Percentiles rank a stretch among this genome's conserved stretches.
These are phyloP conservation scores for Skeletonema grethae DNA, from an alignment of 108 stramenopile genomes.

Conservation along the genomic window DNA sequence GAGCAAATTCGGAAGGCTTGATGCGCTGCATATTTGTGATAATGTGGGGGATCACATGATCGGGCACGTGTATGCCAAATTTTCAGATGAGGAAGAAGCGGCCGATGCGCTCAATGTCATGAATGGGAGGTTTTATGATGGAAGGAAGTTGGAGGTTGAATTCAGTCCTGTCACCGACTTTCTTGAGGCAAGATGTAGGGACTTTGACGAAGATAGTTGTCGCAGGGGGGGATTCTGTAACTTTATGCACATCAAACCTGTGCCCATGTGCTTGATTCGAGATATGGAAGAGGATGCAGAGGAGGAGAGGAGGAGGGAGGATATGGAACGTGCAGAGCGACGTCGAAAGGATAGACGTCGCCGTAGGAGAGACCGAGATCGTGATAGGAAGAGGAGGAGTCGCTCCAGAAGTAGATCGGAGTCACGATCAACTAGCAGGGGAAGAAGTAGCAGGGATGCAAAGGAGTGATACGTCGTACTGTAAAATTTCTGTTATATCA, in stretches of 20 bases:
- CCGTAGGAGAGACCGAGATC: slow-evolving; percentile 10
- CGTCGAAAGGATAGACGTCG: slow-evolving; percentile 20
- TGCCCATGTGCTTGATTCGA: slow-evolving; percentile 73
- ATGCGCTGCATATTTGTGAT: slow-evolving; percentile 95
- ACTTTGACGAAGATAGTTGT: slow-evolving; percentile 89
- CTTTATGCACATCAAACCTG: slow-evolving; percentile 95
- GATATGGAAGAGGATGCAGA: slow-evolving; percentile 79
- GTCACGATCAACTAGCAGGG: slow-evolving; percentile 4
- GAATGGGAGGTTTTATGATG: slow-evolving; percentile 94
- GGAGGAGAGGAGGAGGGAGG: slow-evolving; percentile 50
- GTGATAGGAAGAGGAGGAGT: slow-evolving; percentile 5
- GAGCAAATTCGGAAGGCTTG: slow-evolving; percentile 93
- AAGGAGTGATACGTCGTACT: no score
- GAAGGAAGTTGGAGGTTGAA: slow-evolving; percentile 86
- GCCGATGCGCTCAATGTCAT: slow-evolving; percentile 88
- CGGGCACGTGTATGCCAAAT: slow-evolving; percentile 92
- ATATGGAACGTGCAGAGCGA: slow-evolving; percentile 38
- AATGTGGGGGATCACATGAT: slow-evolving; percentile 99
- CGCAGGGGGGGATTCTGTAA: slow-evolving; percentile 95
- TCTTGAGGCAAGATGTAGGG: slow-evolving; percentile 93
- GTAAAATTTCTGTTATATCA: no score
- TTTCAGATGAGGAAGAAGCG: slow-evolving; percentile 95
- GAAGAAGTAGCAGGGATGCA: neutral
- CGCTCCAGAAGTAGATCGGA: slow-evolving; percentile 22
- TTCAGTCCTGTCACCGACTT: slow-evolving; percentile 97